Percentiles rank a stretch among this genome's conserved stretches.
Conservation (phyloP, 148 eudicot species). For the Cornus kousa region DNA sequence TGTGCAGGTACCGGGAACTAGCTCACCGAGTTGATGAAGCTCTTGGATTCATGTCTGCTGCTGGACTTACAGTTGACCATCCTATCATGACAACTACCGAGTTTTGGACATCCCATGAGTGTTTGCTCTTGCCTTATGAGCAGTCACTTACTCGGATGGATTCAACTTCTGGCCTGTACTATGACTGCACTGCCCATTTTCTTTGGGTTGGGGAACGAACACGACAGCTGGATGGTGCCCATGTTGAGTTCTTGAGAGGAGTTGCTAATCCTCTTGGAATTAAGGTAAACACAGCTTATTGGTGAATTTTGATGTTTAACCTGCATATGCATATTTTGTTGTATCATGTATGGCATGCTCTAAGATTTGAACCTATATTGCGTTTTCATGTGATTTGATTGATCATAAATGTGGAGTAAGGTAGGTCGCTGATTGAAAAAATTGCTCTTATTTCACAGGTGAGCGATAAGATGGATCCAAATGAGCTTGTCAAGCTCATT, state of each 20-base stretch:
- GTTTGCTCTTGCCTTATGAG: slow-evolving; percentile 37
- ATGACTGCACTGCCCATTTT: slow-evolving; percentile 33
- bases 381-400: neutral
- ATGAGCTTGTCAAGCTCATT: slow-evolving; percentile 26
- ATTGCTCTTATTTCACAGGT: slow-evolving; percentile 14
- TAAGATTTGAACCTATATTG: neutral
- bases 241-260: slow-evolving; percentile 34
- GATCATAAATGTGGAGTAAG: neutral
- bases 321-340: neutral
- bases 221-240: slow-evolving; percentile 34
- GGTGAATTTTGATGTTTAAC: neutral
- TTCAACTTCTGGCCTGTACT: slow-evolving; percentile 34
- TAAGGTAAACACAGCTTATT: slow-evolving; percentile 13
- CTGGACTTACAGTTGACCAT: slow-evolving; percentile 32
- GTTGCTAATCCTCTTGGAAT: slow-evolving; percentile 31
- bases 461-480: slow-evolving; percentile 31
- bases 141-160: slow-evolving; percentile 29
- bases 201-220: slow-evolving; percentile 36
- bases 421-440: neutral
- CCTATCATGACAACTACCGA: slow-evolving; percentile 30
- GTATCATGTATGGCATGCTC: neutral
- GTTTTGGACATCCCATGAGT: slow-evolving; percentile 39
- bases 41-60: slow-evolving; percentile 32
- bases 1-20: slow-evolving; percentile 23
- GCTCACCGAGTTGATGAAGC: slow-evolving; percentile 32